Base-by-base conservation (phyloP, 352 stramenopile species). In the Phytopythium litorale region DNA sequence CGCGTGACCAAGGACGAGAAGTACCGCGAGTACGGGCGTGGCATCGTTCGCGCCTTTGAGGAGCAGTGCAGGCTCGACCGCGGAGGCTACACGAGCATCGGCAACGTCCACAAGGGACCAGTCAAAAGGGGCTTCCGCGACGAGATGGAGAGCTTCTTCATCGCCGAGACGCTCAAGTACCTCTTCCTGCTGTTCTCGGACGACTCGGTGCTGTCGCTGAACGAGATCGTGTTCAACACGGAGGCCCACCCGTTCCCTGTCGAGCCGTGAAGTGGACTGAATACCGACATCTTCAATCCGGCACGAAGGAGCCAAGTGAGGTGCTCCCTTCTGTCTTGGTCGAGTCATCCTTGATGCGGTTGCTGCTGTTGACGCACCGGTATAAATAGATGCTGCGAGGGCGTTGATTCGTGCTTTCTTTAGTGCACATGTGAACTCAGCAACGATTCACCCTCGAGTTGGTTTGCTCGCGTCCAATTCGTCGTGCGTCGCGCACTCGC, bases 101-200 rank as follows among this genome's bases (percentile, higher is more conserved):
- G 57, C 19, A 84, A 89, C 40, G 80, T 93, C 46, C 67, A 79
- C 25, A 77, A 67, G n/a, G 72, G 71, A 2, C 70, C 78, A 7
- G 60, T 73, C 37, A 64, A 70, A 33, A 64, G 71, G 59, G 65
- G 72, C 28, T 90, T 84, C 30, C 73, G 79, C 11, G 72, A 86
- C 73, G 81, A 89, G 60, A 97, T 97, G 88, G 88, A 96, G 63
- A 97, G 86, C 37, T 98, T 95, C 67, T 98, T 97, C 67, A 72
- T 97, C 60, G 88, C 87, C 30, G 91, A 98, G 79, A 98, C 92
- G 63, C 82, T 98, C 68, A 98, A 98, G 79, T 98, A 98, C 72
- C 74, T 98, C 42, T 97, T 97, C 68, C 66, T 98, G 58, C 77
- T 97, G 25, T 97, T 97, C 68, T 88, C 74, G 25, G 81, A 94